Percentiles rank a stretch among this genome's conserved stretches.
Conservation (phyloP, 352 stramenopile species). For the Phytophthora citrophthora region DNA sequence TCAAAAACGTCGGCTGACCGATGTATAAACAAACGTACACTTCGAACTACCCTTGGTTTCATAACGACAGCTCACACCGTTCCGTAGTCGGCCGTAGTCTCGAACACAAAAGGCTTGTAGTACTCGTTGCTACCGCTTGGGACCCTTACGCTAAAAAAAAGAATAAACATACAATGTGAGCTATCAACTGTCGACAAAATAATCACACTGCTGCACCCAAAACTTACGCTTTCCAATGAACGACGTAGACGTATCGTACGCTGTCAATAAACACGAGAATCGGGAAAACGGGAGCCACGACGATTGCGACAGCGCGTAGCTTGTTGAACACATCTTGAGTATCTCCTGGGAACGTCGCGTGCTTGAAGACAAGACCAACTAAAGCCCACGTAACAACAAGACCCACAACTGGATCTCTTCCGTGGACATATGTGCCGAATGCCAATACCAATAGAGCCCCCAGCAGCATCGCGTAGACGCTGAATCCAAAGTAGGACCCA, state of each 20-base stretch:
- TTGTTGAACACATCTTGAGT: slow-evolving; percentile 56
- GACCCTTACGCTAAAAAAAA: slow-evolving; percentile 12
- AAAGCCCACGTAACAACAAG: slow-evolving; percentile 58
- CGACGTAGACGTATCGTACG: slow-evolving; percentile 50
- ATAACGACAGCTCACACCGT: slow-evolving; percentile 40
- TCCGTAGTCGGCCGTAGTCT: slow-evolving; percentile 59
- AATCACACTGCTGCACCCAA: background rate
- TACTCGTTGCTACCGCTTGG: slow-evolving; percentile 42
- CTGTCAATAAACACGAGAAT: slow-evolving; percentile 51
- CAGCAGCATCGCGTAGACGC: slow-evolving; percentile 52
- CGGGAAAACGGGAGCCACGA: slow-evolving; percentile 55
- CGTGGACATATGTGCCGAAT: slow-evolving; percentile 57
- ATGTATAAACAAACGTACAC: slow-evolving; percentile 41
- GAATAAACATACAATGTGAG: slow-evolving; percentile 12
- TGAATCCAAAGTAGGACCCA: slow-evolving; percentile 49
- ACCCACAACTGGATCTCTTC: slow-evolving; percentile 52
- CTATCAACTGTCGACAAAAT: background rate
- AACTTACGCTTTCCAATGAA: slow-evolving; percentile 59
- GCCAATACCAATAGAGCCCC: slow-evolving; percentile 48
- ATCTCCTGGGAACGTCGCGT: slow-evolving; percentile 42
- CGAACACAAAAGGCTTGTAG: slow-evolving; percentile 56
- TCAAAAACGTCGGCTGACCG: slow-evolving; percentile 26
- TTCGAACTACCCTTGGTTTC: slow-evolving; percentile 16
- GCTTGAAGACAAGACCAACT: slow-evolving; percentile 46
- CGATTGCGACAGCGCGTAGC: slow-evolving; percentile 49